Percentiles rank a stretch among this genome's conserved stretches.
Evolutionary conservation across 352 stramenopile genomes (phyloP).

Genomic region (Phytophthora agathidicida): DNA sequence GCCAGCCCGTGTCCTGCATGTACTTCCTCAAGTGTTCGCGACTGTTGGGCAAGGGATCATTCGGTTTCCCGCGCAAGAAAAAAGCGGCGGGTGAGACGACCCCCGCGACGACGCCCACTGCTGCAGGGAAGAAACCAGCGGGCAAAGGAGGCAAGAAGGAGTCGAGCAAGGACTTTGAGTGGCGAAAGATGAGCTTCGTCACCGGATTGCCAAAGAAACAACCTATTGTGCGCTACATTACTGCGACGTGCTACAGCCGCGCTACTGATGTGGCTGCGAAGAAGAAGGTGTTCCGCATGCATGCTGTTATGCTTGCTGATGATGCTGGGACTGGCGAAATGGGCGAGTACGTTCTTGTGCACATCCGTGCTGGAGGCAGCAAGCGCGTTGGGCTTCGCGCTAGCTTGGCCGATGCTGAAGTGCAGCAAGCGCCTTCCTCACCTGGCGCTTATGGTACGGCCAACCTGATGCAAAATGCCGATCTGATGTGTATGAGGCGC

Average conservation of each 20-base stretch:
- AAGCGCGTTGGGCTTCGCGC: constrained; percentile 74
- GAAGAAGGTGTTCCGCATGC: constrained; percentile 85
- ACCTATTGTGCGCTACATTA: constrained; percentile 77
- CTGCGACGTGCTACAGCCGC: constrained; percentile 75
- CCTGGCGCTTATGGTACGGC: constrained; percentile 9
- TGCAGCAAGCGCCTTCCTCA: constrained; percentile 23
- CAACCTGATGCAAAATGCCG: constrained; percentile 12
- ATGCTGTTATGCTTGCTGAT: constrained; percentile 77
- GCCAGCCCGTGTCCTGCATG: constrained; percentile 72
- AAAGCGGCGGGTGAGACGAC: constrained; percentile 28
- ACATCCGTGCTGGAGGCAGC: constrained; percentile 72
- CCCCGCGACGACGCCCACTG: constrained; percentile 3
- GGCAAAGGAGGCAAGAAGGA: constrained; percentile 42
- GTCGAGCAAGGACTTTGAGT: constrained; percentile 78
- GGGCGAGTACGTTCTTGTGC: constrained; percentile 71
- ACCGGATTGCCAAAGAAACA: constrained; percentile 80
- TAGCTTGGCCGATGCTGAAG: constrained; percentile 25
- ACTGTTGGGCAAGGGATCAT: constrained; percentile 70
- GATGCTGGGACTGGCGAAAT: constrained; percentile 47
- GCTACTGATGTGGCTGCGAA: constrained; percentile 55
- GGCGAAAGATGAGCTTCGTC: constrained; percentile 86
- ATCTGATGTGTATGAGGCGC: constrained; percentile 29
- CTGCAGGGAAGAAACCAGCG: constrained; percentile 26
- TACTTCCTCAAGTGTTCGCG: constrained; percentile 74
- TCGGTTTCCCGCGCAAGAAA: constrained; percentile 74